These are phyloP conservation scores for Euphrasia arctica DNA, from an alignment of 305 asterid genomes.

Conservation along the genomic window DNA sequence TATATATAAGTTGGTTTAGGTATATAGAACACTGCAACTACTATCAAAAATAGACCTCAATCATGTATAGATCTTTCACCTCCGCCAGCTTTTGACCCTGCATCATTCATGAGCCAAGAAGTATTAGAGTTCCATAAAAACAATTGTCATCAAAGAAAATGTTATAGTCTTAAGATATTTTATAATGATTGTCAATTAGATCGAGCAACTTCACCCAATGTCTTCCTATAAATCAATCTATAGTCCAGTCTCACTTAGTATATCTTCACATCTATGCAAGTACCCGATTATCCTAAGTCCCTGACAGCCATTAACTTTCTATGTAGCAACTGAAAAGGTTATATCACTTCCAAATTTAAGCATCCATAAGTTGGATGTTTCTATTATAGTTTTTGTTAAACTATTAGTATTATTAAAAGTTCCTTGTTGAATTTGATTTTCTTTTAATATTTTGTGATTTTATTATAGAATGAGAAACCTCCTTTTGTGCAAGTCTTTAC, in stretches of 20 bases:
- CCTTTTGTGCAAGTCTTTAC: neutral
- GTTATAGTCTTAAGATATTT: conserved; percentile 4
- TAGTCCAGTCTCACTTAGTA: neutral
- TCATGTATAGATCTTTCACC: conserved; percentile 84
- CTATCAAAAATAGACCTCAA: conserved; percentile 62
- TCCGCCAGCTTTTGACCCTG: conserved; percentile 96
- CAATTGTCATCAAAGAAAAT: conserved; percentile 14
- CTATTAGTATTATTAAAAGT: too few species aligned
- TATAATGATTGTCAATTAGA: conserved; percentile 10
- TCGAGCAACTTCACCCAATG: conserved; percentile 8
- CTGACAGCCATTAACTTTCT: conserved; percentile 15
- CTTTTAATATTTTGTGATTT: too few species aligned
- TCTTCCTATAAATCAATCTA: conserved; percentile 14
- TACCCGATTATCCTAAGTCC: conserved; percentile 3
- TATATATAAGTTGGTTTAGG: conserved; percentile 14
- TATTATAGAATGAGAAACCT: neutral
- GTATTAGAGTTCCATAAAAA: conserved; percentile 11
- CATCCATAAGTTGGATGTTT: neutral
- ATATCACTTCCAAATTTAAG: conserved; percentile 5
- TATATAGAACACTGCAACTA: conserved; percentile 20
- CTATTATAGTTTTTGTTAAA: too few species aligned
- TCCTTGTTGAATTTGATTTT: too few species aligned
- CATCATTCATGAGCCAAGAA: conserved; percentile 30
- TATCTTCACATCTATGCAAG: conserved; percentile 18
- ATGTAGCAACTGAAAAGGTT: neutral